Base-by-base conservation (phyloP, 225 moss, liverwort and hornwort genomes). In the Bryoerythrophyllum caledonicum region DNA sequence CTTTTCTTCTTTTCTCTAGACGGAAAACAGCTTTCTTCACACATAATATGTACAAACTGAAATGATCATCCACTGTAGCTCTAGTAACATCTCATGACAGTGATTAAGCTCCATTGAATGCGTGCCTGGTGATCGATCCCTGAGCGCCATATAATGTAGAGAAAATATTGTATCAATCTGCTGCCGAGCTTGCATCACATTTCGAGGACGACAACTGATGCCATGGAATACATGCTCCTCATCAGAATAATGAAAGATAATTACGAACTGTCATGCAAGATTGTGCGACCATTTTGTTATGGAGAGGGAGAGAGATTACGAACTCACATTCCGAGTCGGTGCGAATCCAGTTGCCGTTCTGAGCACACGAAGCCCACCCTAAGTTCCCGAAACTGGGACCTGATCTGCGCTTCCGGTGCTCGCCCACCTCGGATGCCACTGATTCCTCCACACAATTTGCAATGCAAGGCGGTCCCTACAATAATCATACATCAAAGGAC, bases 151-250 rank as follows among this genome's bases (percentile, higher is more conserved):
- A 16, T 46, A 15, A 46, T 48, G 44, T 20, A 56, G 34, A 71
- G 13, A 43, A 43, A 2, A 43, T 43, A 41, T 11, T 2, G 9
- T 46, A 46, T 56, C 16, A 30, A 9, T 21, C 20, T 4, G 24
- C 12, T 34, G 77, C 54, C 41, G 52, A n/a, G 52, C 30, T 21
- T 17, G 26, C 48, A 43, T 85, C 78, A 81, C 84, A 85, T 81
- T 44, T 85, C 84, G 40, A 85, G 84, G 78, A 85, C 84, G 78
- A 85, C 81, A 72, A 81, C 84, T 85, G 81, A 15, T 65, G 46
- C 16, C 46, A 46, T 46, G 26, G 38, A 48, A 26, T 23, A 38
- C 27, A 75, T 10, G 51, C 15, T 14, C 38, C 8, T 38, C 38
- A 38, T 38, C 38, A 38, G 38, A 38, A 38, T 38, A n/a, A 38